Conservation (phyloP, 2,329 filamentous ascomycete genomes). For the Trichophyton schoenleinii region DNA sequence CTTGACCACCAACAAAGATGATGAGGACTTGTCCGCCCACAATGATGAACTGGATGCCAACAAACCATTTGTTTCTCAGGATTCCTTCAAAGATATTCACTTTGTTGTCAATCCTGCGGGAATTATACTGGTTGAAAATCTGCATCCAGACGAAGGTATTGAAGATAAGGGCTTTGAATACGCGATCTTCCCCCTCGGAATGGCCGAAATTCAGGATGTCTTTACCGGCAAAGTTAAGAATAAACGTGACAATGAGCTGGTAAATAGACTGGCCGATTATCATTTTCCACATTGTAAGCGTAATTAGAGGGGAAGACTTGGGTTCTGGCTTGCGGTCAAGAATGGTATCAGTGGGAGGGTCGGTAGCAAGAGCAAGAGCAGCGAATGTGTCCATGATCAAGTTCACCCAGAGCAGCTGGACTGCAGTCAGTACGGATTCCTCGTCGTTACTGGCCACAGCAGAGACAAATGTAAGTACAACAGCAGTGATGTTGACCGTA, state of each 20-base stretch:
- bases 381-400: conserved; percentile 96
- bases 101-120: conserved; percentile 33
- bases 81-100: conserved; percentile 36
- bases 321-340: conserved; percentile 67
- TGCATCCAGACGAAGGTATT: conserved; percentile 99
- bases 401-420: conserved; percentile 92
- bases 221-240: conserved; percentile 65
- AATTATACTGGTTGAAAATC: conserved; percentile 50
- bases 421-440: conserved; percentile 67
- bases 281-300: conserved; percentile 99
- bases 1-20: conserved; percentile 55
- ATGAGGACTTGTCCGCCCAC: conserved; percentile 60
- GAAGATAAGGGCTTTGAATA: conserved; percentile 75
- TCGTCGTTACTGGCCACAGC: conserved; percentile 61
- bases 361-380: conserved; percentile 68
- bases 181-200: conserved; percentile 30
- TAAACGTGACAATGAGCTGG: conserved; percentile 67
- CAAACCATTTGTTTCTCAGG: conserved; percentile 34
- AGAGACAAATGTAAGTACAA: conserved; percentile 82
- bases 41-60: conserved; percentile 54
- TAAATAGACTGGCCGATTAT: conserved; percentile 87
- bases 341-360: conserved; percentile 68
- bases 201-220: conserved; percentile 44
- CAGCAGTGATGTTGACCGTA: conserved; percentile 83
- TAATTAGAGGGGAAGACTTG: conserved; percentile 65